Base-by-base conservation (phyloP, 2,329 filamentous ascomycete genomes). In the Colletotrichum salicis region DNA sequence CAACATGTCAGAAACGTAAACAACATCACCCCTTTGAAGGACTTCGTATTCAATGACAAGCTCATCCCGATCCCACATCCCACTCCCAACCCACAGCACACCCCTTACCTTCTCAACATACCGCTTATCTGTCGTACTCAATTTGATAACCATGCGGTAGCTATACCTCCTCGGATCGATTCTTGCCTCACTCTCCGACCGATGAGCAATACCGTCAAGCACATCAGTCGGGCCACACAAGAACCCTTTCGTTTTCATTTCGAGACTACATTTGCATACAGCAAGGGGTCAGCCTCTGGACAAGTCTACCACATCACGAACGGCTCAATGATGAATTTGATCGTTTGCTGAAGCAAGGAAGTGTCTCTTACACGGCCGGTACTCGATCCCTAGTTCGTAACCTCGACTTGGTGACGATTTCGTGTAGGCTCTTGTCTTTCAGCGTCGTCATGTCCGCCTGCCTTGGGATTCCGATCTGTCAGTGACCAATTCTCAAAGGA, bases 111-210 rank as follows among this genome's bases (percentile, higher is more conserved):
- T 83, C 67, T 85, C 82, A 61, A 80, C 80, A 73, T 86, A 87
- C 48, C 85, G 81, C 75, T 84, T 82, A 78, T 86, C 85, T 5
- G 83, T 79, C 19, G 85, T 86, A 74, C 85, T 85, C 78, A 87
- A 82, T 19, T 83, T 84, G 70, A 85, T 81, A 71, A 86, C 85
- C 76, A 86, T 80, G 72, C 84, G 82, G 72, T 86, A 86, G 69
- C 81, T 82, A 73, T 86, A 86, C 57, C 79, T 78, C 24, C 81
- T 79, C 13, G 81, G 80, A 64, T 84, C 82, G 61, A 83, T 80
- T 76, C 75, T 82, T 81, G 56, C 76, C 56, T 79, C 76, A 29
- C 5, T 2, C 0, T 57, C 22, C 5, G 80, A 78, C 64, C 77
- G 79, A 51, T 83, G 6, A 2, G 60, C 77, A 45, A 84, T 78